Percentiles rank a stretch among this genome's conserved stretches.
These are phyloP conservation scores for Suillus alpinus DNA, from an alignment of 768 basidiomycete species.

Conservation along the genomic window DNA sequence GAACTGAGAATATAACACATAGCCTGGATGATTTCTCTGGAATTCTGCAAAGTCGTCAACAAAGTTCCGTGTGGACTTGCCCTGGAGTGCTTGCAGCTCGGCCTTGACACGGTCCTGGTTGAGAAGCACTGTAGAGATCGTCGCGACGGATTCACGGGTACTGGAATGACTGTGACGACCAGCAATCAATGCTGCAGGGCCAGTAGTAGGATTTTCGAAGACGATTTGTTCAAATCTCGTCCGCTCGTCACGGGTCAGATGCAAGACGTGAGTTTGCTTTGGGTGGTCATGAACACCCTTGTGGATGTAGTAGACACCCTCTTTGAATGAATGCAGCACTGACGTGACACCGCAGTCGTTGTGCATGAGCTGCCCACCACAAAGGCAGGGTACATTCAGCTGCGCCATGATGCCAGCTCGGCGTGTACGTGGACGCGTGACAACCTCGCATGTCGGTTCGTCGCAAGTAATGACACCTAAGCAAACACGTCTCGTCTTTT, in stretches of 20 bases:
- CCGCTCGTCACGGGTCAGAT: background rate
- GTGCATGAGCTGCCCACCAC: constrained; percentile 13
- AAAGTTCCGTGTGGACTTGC: no score
- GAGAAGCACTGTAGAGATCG: background rate
- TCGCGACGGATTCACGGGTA: background rate
- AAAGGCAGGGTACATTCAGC: constrained; percentile 7
- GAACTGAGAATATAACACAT: no score
- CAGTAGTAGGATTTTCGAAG: background rate
- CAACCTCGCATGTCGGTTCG: no score
- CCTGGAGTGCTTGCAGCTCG: background rate
- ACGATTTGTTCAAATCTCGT: background rate
- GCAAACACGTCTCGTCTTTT: no score
- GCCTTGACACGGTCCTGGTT: background rate
- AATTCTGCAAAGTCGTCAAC: no score
- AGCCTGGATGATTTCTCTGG: no score
- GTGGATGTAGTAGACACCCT: background rate
- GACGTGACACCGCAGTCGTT: background rate
- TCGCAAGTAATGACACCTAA: no score
- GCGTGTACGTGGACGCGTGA: no score
- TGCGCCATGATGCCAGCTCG: no score
- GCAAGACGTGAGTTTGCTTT: background rate
- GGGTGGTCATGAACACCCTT: background rate
- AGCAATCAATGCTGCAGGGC: background rate
- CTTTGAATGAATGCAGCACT: background rate
- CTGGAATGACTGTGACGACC: no score